phyloP scores from a whole-genome alignment of 768 basidiomycete species.

The Tulasnella sp. region DNA sequence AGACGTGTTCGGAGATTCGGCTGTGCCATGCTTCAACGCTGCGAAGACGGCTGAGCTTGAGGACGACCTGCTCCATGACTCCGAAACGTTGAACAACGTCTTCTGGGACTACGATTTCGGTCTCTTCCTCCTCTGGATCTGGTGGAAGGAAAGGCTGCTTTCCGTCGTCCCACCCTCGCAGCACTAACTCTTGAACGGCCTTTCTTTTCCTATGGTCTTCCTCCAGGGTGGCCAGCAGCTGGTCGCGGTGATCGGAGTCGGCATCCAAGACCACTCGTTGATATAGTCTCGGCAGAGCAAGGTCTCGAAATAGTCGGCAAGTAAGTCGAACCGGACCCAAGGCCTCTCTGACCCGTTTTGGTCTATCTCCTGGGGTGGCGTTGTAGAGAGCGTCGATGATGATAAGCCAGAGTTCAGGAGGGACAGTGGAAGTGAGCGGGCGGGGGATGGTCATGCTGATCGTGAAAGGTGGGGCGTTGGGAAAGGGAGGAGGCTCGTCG shows the following conservation, averaged over 20 bases:
- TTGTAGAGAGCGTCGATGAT: not conserved
- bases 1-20: not conserved
- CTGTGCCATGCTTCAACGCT: not conserved
- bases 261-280: not conserved
- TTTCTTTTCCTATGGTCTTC: not conserved
- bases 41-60: not conserved
- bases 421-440: not conserved
- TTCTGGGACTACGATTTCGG: not conserved
- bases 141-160: not conserved
- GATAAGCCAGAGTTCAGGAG: not conserved
- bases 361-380: not conserved
- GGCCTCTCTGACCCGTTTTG: not conserved
- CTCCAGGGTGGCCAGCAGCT: not conserved
- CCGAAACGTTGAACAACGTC: not conserved
- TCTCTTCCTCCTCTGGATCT: not conserved
- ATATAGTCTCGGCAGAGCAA: not conserved
- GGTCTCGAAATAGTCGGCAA: not conserved
- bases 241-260: not conserved
- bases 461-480: not conserved
- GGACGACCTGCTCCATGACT: not conserved
- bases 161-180: not conserved
- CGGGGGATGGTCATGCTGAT: not conserved
- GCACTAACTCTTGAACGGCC: not conserved
- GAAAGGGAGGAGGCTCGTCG: not conserved
- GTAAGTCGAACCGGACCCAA: not conserved